These are phyloP conservation scores for Saccharomycopsis hybrid DNA, from an alignment of 1,139 yeast species.

Conservation along the genomic window DNA sequence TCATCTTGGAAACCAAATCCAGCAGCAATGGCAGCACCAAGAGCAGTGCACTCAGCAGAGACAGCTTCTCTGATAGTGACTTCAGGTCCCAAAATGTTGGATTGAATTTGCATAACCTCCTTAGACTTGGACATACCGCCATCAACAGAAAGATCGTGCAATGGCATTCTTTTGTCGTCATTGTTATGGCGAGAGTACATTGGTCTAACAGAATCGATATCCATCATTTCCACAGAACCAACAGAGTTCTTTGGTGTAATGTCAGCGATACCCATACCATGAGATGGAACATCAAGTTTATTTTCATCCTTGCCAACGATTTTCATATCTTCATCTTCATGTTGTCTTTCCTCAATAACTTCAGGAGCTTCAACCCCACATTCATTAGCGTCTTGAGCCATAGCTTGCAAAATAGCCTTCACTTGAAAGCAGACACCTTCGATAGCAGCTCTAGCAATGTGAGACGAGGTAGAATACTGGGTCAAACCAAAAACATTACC, in stretches of 20 bases:
- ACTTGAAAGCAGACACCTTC: slow-evolving; percentile 96
- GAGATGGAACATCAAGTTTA: slow-evolving; percentile 14
- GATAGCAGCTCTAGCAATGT: slow-evolving; percentile 87
- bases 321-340: slow-evolving; percentile 22
- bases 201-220: neutral
- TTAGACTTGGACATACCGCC: slow-evolving; percentile 95
- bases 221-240: slow-evolving; percentile 7
- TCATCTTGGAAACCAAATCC: slow-evolving; percentile 59
- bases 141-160: slow-evolving; percentile 68
- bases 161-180: slow-evolving; percentile 34
- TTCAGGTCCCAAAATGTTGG: slow-evolving; percentile 83
- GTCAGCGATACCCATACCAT: slow-evolving; percentile 5
- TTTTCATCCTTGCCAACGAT: slow-evolving; percentile 29
- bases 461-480: slow-evolving; percentile 79
- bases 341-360: slow-evolving; percentile 35
- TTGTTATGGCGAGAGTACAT: neutral
- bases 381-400: slow-evolving; percentile 55
- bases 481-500: slow-evolving; percentile 93
- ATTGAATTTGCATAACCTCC: slow-evolving; percentile 90
- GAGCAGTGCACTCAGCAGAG: slow-evolving; percentile 86
- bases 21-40: slow-evolving; percentile 96
- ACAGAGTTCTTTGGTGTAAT: slow-evolving; percentile 4
- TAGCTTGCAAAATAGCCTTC: slow-evolving; percentile 81
- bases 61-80: slow-evolving; percentile 76
- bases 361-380: slow-evolving; percentile 23